These are phyloP conservation scores for Xerocomus potaroensis DNA, from an alignment of 768 basidiomycete species.

Conservation along the genomic window DNA sequence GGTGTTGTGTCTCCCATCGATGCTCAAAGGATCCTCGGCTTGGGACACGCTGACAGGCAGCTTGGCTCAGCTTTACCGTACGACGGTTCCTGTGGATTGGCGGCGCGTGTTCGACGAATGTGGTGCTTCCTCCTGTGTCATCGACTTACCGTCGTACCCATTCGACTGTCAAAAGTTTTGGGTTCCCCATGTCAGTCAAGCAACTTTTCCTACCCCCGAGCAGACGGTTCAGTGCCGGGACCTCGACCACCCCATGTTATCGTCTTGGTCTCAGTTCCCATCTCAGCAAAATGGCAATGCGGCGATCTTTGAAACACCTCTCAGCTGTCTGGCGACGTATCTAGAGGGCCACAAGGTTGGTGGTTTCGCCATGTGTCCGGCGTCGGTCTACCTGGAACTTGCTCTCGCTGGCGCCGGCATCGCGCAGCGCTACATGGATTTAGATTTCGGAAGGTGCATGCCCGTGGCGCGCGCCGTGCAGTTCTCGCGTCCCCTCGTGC, in stretches of 20 bases:
- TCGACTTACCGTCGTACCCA: conserved; percentile 62
- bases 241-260: conserved; percentile 35
- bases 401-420: conserved; percentile 44
- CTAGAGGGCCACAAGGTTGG: conserved; percentile 59
- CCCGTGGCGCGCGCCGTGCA: conserved; percentile 40
- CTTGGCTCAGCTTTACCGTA: conserved; percentile 47
- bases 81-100: conserved; percentile 46
- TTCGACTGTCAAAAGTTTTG: conserved; percentile 55
- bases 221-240: conserved; percentile 1
- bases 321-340: conserved; percentile 37
- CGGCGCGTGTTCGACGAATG: conserved; percentile 48
- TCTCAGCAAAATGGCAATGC: conserved; percentile 28
- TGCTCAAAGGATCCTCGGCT: conserved; percentile 42
- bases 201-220: not conserved
- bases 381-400: conserved; percentile 61
- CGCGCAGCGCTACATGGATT: conserved; percentile 29
- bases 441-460: conserved; percentile 31
- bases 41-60: conserved; percentile 44
- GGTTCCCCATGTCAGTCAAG: conserved; percentile 43
- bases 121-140: conserved; percentile 35
- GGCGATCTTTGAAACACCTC: conserved; percentile 53
- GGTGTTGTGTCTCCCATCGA: conserved; percentile 43
- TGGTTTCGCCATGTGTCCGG: conserved; percentile 56
- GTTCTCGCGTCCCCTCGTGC: conserved; percentile 55
- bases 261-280: conserved; percentile 42